Evolutionary conservation across 352 stramenopile genomes (phyloP).

Genomic region (Elongisporangium senticosum): DNA sequence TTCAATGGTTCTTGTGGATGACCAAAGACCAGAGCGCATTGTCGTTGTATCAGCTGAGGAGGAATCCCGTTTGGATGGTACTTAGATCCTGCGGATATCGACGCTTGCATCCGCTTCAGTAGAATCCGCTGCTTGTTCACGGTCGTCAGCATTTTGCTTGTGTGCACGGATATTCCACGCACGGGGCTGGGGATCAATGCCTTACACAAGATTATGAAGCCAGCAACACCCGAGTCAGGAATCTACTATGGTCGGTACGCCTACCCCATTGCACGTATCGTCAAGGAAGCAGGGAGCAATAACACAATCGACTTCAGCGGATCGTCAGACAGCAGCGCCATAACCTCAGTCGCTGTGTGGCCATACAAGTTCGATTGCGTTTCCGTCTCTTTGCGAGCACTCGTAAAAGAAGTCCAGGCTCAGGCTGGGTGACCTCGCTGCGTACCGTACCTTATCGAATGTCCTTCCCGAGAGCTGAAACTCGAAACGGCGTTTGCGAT

Average conservation of each 20-base stretch:
- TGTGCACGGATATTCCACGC: constrained; percentile 44
- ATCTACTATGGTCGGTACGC: constrained; percentile 38
- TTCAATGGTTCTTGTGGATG: background rate
- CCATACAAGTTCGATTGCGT: constrained; percentile 33
- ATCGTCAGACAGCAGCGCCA: constrained; percentile 8
- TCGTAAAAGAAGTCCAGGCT: constrained; percentile 15
- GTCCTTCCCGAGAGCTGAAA: constrained; percentile 5
- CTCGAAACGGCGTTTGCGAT: constrained; percentile 25
- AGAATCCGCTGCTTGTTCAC: constrained; percentile 28
- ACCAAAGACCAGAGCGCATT: background rate
- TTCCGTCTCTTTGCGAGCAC: constrained; percentile 22
- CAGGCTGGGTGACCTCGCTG: constrained; percentile 19
- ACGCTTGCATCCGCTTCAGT: constrained; percentile 19
- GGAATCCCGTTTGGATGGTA: background rate
- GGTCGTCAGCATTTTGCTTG: constrained; percentile 26
- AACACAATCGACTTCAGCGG: constrained; percentile 10
- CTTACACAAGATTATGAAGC: constrained; percentile 18
- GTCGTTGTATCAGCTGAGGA: background rate
- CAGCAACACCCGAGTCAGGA: constrained; percentile 18
- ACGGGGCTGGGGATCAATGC: constrained; percentile 29
- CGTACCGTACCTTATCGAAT: constrained; percentile 16
- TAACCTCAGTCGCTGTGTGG: constrained; percentile 18
- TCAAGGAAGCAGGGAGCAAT: constrained; percentile 1
- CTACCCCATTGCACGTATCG: constrained; percentile 34
- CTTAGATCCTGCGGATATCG: constrained; percentile 12